Base-by-base conservation (phyloP, 75 land plant species). In the Pinus albicaulis region DNA sequence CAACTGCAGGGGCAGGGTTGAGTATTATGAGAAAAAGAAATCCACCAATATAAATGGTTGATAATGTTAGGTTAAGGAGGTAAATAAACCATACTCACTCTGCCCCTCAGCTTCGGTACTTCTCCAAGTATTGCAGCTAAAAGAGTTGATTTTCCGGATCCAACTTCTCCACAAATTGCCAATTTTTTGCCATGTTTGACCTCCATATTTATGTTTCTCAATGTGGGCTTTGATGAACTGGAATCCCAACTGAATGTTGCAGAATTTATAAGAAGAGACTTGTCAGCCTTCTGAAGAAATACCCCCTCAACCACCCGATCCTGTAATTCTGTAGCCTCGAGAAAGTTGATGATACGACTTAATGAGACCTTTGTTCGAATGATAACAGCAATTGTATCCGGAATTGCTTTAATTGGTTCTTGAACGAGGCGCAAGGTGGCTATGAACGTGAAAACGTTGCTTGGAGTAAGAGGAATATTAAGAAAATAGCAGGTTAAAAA, bases 351-450 rank as follows among this genome's bases (percentile, higher is more conserved):
- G 5, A 92, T 75, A 19, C 95, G 77, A 48, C 91, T 80, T 22
- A 90, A 15, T 0, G 93, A 88, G 7, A 92, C 98, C 25, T 90
- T 92, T 5, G 90, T 82, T 38, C 90, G 90, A 59, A 87, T 76
- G 26, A 90, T 73, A 84, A 84, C 78, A 25, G 89, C 81, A 56
- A 92, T 75, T 25, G 86, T 80, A 69, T 92, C 93, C 8, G 91
- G 93, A 2, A 92, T 77, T 55, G 75, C 83, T 66, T 81, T 87
- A 6, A 92, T 89, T 0, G 95, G 95, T 19, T 88, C 92, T 78
- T 90, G 93, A 8, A 92, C 83, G 23, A 93, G 84, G 41, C 89
- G 64, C 56, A 95, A 91, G 24, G 97, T 95, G 12, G 97, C 98
- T 59, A 93, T 25, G 55, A 94, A 92, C 28, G 96, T 87, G 44